Conservation (phyloP, 345 rosid genomes). For the Psidium friedrichsthalianum region DNA sequence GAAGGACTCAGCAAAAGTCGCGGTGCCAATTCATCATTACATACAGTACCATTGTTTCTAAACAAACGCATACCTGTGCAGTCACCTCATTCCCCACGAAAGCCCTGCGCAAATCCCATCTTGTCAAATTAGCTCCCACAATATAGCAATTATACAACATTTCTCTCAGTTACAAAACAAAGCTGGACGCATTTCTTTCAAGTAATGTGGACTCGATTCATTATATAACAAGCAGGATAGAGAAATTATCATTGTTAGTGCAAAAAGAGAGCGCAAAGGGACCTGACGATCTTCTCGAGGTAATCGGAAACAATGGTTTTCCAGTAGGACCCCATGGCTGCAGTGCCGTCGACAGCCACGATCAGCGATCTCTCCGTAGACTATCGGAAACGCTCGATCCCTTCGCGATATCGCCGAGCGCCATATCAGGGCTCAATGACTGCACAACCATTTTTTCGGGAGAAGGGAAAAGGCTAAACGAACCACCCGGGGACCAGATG, state of each 20-base stretch:
- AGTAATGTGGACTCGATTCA: not conserved
- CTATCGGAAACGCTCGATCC: not conserved
- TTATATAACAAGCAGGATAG: not conserved
- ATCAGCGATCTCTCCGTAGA: slow-evolving; percentile 80
- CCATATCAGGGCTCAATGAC: not conserved
- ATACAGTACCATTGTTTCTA: not conserved
- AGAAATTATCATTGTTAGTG: not conserved
- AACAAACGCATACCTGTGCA: slow-evolving; percentile 49
- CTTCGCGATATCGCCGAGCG: not conserved
- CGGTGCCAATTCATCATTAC: not conserved
- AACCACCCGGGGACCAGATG: not conserved
- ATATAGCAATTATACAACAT: not conserved
- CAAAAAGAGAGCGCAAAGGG: not conserved
- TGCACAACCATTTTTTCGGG: not conserved
- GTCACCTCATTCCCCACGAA: slow-evolving; percentile 48
- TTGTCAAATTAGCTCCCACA: slow-evolving; percentile 3
- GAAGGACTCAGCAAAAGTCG: not conserved
- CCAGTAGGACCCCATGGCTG: slow-evolving; percentile 93
- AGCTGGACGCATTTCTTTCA: not conserved
- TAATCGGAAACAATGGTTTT: slow-evolving; percentile 59
- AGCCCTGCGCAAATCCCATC: slow-evolving; percentile 35
- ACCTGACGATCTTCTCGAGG: slow-evolving; percentile 87
- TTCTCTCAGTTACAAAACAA: not conserved
- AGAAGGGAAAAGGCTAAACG: not conserved
- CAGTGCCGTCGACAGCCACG: slow-evolving; percentile 86